A percentile compares a stretch with the other conserved stretches of the same genome.
These are phyloP conservation scores for Beauveria asiatica DNA, from an alignment of 2,329 filamentous ascomycete genomes.

Conservation along the genomic window DNA sequence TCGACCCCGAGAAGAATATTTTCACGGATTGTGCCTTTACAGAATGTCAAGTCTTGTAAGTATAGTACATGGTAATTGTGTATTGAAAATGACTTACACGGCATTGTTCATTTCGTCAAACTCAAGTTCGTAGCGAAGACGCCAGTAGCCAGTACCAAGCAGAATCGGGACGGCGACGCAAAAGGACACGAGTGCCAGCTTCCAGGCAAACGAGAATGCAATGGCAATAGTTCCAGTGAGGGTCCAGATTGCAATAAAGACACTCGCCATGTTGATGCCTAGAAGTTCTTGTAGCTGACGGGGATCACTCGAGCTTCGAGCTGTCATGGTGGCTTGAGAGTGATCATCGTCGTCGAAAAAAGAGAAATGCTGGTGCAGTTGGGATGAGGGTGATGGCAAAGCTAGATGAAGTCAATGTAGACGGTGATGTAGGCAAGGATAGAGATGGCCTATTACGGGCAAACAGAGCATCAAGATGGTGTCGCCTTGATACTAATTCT, in stretches of 20 bases:
- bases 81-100: constrained; percentile 33
- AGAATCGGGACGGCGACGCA: constrained; percentile 50
- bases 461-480: constrained; percentile 49
- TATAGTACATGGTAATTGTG: neutral
- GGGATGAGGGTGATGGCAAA: too few relatives aligned
- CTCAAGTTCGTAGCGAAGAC: constrained; percentile 49
- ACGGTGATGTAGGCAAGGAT: neutral
- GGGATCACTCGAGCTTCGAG: constrained; percentile 47
- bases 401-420: too few relatives aligned
- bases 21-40: constrained; percentile 50
- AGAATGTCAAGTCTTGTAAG: neutral
- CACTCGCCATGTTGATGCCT: constrained; percentile 57
- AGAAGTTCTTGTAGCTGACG: constrained; percentile 54
- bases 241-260: constrained; percentile 55
- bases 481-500: constrained; percentile 21
- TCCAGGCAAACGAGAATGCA: constrained; percentile 68
- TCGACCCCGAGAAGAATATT: constrained; percentile 60
- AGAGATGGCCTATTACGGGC: too few relatives aligned
- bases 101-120: constrained; percentile 61
- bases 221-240: constrained; percentile 57
- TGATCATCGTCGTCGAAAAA: constrained; percentile 56
- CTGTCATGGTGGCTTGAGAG: constrained; percentile 51
- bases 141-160: constrained; percentile 39
- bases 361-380: constrained; percentile 35
- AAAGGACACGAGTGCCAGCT: constrained; percentile 58